These are phyloP conservation scores for Pestalotiopsis sp. DNA, from an alignment of 2,329 filamentous ascomycete genomes.

Conservation along the genomic window DNA sequence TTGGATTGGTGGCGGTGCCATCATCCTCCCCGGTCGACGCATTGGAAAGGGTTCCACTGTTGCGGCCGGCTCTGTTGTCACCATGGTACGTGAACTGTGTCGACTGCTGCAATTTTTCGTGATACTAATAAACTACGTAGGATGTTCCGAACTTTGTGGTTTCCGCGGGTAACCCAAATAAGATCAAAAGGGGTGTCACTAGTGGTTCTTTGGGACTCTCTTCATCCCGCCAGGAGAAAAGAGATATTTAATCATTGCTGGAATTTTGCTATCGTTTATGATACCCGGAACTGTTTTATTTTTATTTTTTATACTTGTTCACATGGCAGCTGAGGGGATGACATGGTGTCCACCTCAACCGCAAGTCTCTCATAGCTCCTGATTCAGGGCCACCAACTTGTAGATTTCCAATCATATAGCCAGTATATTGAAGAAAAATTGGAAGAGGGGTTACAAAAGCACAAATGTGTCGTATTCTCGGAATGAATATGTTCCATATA, in stretches of 20 bases:
- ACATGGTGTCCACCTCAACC: neutral
- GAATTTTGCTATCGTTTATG: slow-evolving; percentile 15
- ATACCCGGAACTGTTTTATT: slow-evolving; percentile 18
- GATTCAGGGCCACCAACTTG: neutral
- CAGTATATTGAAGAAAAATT: neutral
- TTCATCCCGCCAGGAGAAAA: slow-evolving; percentile 3
- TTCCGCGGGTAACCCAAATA: slow-evolving; percentile 71
- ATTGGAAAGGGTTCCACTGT: slow-evolving; percentile 80
- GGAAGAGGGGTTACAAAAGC: neutral
- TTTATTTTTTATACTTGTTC: neutral
- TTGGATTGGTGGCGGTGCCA: slow-evolving; percentile 78
- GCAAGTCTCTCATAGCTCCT: neutral
- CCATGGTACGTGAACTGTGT: slow-evolving; percentile 32
- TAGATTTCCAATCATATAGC: neutral
- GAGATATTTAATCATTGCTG: slow-evolving; percentile 3
- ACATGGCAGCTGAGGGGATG: neutral
- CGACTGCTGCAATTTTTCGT: neutral
- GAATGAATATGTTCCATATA: neutral
- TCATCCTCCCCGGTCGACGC: slow-evolving; percentile 76
- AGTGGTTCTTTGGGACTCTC: slow-evolving; percentile 13
- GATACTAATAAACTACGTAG: slow-evolving; percentile 27
- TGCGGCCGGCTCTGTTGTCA: slow-evolving; percentile 84
- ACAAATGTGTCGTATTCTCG: neutral
- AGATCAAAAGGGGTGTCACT: slow-evolving; percentile 47
- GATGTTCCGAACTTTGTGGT: slow-evolving; percentile 71